Conservation (phyloP, 768 basidiomycete genomes). For the Kwoniella sp. region DNA sequence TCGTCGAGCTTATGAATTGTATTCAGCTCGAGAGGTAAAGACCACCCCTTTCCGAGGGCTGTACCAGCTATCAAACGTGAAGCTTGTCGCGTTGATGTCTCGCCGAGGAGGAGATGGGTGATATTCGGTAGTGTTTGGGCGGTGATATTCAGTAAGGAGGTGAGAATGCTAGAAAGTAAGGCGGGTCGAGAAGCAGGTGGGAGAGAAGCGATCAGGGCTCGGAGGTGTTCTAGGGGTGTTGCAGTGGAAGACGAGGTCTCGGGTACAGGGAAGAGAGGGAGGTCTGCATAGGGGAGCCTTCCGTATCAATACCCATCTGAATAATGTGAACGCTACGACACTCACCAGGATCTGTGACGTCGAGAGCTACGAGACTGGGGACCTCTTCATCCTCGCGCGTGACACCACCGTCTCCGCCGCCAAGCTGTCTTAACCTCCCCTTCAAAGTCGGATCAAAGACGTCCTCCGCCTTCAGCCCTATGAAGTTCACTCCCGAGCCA, state of each 20-base stretch:
- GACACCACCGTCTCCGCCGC: neutral
- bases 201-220: slow-evolving; percentile 38
- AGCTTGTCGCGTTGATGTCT: slow-evolving; percentile 53
- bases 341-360: slow-evolving; percentile 29
- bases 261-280: slow-evolving; percentile 27
- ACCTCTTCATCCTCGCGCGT: neutral
- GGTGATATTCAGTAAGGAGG: slow-evolving; percentile 33
- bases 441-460: slow-evolving; percentile 33
- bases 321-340: no score
- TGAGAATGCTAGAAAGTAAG: slow-evolving; percentile 45
- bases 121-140: slow-evolving; percentile 39
- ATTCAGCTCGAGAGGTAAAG: slow-evolving; percentile 48
- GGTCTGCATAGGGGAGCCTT: no score
- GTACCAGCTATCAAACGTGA: slow-evolving; percentile 48
- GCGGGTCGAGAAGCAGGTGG: slow-evolving; percentile 49
- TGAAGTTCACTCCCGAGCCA: slow-evolving; percentile 24
- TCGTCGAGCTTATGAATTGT: neutral
- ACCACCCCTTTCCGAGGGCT: slow-evolving; percentile 51
- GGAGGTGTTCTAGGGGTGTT: slow-evolving; percentile 37
- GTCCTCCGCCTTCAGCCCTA: slow-evolving; percentile 47
- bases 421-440: neutral
- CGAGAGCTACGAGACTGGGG: slow-evolving; percentile 11
- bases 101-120: slow-evolving; percentile 48
- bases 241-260: slow-evolving; percentile 27
- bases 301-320: no score